Evolutionary conservation across 75 land plant genomes (phyloP).

Genomic region (Selaginella tamariscina): DNA sequence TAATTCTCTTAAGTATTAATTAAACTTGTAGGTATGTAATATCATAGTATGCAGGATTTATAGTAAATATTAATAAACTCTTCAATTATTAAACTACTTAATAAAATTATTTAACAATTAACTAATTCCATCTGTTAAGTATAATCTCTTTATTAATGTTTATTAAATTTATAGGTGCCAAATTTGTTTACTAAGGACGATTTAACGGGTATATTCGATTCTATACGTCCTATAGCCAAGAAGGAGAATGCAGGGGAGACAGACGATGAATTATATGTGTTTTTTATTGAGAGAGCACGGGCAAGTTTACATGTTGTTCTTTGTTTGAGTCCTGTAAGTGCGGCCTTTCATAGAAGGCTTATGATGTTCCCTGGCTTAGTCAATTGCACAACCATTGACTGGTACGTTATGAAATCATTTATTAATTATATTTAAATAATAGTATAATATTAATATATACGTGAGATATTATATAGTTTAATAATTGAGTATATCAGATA

Average conservation of each 20-base stretch:
- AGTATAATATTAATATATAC: no score
- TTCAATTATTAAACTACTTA: neutral
- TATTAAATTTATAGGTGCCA: conserved; percentile 21
- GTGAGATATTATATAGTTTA: no score
- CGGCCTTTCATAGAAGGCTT: conserved; percentile 17
- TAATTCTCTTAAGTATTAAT: neutral
- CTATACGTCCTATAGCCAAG: conserved; percentile 20
- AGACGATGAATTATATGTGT: conserved; percentile 25
- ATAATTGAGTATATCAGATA: no score
- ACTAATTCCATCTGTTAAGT: no score
- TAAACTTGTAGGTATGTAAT: neutral
- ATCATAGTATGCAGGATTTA: conserved; percentile 1
- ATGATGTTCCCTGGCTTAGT: conserved; percentile 30
- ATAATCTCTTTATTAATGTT: neutral
- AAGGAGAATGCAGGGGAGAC: conserved; percentile 23
- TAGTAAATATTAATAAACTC: neutral
- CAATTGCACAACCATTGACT: conserved; percentile 29
- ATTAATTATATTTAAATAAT: neutral
- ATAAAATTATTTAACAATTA: neutral
- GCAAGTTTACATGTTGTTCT: conserved; percentile 24
- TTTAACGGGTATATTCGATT: conserved; percentile 16
- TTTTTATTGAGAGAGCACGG: conserved; percentile 21
- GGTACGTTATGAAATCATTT: conserved; percentile 13
- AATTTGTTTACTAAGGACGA: conserved; percentile 28
- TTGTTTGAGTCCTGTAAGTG: conserved; percentile 27